These are phyloP conservation scores for Zalaria sp. DNA, from an alignment of 2,329 filamentous ascomycete species.

Conservation along the genomic window DNA sequence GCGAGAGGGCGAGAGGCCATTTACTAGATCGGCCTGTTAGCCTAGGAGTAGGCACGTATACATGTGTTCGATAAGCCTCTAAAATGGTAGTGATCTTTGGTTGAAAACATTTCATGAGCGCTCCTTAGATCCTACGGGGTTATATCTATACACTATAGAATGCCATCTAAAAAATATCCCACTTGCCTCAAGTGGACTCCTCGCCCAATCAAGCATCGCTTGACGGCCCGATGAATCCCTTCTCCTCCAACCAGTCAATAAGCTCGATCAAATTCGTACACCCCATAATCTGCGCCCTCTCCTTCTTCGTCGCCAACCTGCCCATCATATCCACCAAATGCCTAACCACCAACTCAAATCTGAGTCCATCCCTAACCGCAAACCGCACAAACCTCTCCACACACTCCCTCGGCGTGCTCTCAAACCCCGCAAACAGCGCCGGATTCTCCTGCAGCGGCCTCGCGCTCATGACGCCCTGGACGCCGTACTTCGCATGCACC, in stretches of 20 bases:
- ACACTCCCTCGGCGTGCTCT: constrained; percentile 46
- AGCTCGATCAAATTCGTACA: constrained; percentile 24
- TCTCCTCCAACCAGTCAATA: constrained; percentile 17
- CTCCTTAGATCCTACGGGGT: no score
- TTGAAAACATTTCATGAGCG: no score
- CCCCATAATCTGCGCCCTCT: constrained; percentile 36
- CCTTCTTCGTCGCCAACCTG: constrained; percentile 41
- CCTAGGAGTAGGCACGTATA: no score
- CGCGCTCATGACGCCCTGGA: constrained; percentile 51
- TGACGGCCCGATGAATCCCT: constrained; percentile 8
- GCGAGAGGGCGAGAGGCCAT: no score
- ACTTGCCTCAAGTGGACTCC: not conserved
- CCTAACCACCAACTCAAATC: constrained; percentile 46
- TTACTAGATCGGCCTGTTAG: no score
- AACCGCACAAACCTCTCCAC: constrained; percentile 49
- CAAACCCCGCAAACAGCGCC: constrained; percentile 45
- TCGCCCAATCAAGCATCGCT: not conserved
- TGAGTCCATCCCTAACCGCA: constrained; percentile 29
- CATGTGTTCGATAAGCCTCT: no score
- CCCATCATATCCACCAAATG: constrained; percentile 54
- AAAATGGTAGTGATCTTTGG: no score
- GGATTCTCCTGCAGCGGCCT: constrained; percentile 55
- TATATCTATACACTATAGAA: no score
- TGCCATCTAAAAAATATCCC: no score
- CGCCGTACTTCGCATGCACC: constrained; percentile 6